Conservation (phyloP, 2,329 filamentous ascomycete genomes). For the Hymenoscyphus albidus region DNA sequence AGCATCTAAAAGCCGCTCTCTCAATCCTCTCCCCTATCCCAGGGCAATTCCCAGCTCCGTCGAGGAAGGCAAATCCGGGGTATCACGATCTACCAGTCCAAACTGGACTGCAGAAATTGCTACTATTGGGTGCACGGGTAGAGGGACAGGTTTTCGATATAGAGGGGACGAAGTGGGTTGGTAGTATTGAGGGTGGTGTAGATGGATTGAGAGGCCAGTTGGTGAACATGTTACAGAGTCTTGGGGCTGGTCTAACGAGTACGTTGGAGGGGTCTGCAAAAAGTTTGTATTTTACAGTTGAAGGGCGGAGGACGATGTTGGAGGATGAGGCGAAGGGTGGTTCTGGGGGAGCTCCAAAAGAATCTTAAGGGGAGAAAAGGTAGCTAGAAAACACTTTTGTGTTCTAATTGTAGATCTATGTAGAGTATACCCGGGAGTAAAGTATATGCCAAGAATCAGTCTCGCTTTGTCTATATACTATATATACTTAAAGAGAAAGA, state of each 20-base stretch:
- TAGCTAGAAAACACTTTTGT: slow-evolving; percentile 19
- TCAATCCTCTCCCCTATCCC: slow-evolving; percentile 70
- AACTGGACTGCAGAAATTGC: slow-evolving; percentile 77
- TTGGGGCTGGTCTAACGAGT: slow-evolving; percentile 71
- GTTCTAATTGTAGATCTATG: slow-evolving; percentile 30
- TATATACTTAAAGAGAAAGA: slow-evolving; percentile 8
- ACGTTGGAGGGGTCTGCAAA: slow-evolving; percentile 76
- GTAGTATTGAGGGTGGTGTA: slow-evolving; percentile 76
- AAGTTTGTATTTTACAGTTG: slow-evolving; percentile 83
- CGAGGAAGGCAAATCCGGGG: slow-evolving; percentile 68
- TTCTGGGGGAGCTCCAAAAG: slow-evolving; percentile 21
- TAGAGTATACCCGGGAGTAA: slow-evolving; percentile 17
- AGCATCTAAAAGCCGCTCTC: slow-evolving; percentile 77
- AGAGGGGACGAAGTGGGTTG: slow-evolving; percentile 57
- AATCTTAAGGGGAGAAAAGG: slow-evolving; percentile 7
- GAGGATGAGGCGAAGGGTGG: slow-evolving; percentile 58
- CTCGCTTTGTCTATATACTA: background rate
- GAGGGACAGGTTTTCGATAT: slow-evolving; percentile 58
- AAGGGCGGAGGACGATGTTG: slow-evolving; percentile 74
- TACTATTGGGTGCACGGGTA: slow-evolving; percentile 80
- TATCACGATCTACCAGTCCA: slow-evolving; percentile 81
- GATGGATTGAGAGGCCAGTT: slow-evolving; percentile 78
- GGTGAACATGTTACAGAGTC: slow-evolving; percentile 73
- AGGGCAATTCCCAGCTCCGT: slow-evolving; percentile 73
- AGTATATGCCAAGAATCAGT: slow-evolving; percentile 1